These are phyloP conservation scores for Phytophthora constricta DNA, from an alignment of 352 stramenopile genomes.

Conservation along the genomic window DNA sequence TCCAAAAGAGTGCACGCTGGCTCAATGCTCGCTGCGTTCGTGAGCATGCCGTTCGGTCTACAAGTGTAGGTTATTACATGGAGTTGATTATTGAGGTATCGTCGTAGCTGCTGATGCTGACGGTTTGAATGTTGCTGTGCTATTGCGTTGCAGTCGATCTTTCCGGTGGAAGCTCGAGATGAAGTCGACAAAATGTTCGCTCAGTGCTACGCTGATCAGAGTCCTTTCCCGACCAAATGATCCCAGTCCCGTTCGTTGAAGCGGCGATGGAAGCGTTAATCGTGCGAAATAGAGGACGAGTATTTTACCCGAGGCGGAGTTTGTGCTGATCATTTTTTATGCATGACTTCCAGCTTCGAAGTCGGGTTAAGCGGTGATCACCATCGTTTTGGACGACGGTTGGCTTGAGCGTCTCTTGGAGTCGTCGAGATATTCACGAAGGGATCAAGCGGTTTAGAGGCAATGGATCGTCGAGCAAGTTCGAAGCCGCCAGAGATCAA, in stretches of 20 bases:
- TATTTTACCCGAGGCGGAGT: slow-evolving; percentile 11
- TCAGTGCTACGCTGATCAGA: slow-evolving; percentile 76
- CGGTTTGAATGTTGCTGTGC: not conserved
- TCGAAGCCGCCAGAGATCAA: slow-evolving; percentile 39
- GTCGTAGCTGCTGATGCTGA: not conserved
- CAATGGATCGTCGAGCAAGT: not conserved
- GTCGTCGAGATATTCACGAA: not conserved
- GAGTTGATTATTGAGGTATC: not conserved
- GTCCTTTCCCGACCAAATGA: slow-evolving; percentile 54
- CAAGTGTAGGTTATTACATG: slow-evolving; percentile 42
- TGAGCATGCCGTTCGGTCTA: slow-evolving; percentile 78
- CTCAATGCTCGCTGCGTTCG: slow-evolving; percentile 72
- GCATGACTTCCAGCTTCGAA: not conserved
- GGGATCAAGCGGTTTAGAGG: not conserved
- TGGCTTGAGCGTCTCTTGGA: slow-evolving; percentile 23
- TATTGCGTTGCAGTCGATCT: slow-evolving; percentile 67
- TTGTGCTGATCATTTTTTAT: too few species aligned
- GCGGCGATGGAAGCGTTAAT: slow-evolving; percentile 8
- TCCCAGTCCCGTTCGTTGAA: slow-evolving; percentile 14
- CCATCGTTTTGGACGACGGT: slow-evolving; percentile 5
- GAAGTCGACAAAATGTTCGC: slow-evolving; percentile 86
- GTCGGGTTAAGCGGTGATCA: not conserved
- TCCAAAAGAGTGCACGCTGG: slow-evolving; percentile 67
- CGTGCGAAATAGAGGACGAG: slow-evolving; percentile 32
- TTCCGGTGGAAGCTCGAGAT: slow-evolving; percentile 61